Base-by-base conservation (phyloP, 352 stramenopile genomes). In the Phytophthora hibernalis region DNA sequence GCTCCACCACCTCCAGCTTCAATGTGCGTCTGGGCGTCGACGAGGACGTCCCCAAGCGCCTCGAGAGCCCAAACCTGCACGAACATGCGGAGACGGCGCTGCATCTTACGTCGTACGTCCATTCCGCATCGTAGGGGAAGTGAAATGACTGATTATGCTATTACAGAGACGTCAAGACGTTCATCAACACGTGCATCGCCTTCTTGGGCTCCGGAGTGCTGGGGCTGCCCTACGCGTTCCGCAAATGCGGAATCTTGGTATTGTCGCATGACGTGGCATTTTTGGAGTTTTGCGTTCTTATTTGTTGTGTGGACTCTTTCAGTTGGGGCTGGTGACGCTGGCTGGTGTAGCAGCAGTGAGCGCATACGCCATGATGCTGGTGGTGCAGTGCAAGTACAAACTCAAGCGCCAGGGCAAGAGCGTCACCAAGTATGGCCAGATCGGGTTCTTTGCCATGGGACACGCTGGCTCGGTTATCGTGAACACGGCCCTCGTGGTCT, bases 121-220 rank as follows among this genome's bases (percentile, higher is more conserved):
- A n/a, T 5, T 18, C 15, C 16, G 7, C 30, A 62, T 55, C 22
- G 11, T 37, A 54, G 5, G 24, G 7, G 28, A 45, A 30, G 43
- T 31, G 43, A 35, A 56, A 35, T 55, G 22, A 61, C 16, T 58
- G 51, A 52, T 61, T 45, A 43, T 47, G 58, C 35, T 30, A 54
- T 49, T 24, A 18, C 51, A 87, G 79, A 8, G 83, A 91, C 58
- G 40, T 76, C 13, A 83, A 83, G 49, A 87, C 74, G 42, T 93
- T 93, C 54, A 70, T 76, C n/a, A 93, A 93, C 58, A 85, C 79
- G 18, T 85, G 96, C 56, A 98, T 98, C 65, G 90, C 87, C 15
- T 98, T 98, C 76, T 79, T 98, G 0, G 93, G 93, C 21, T 96
- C 93, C 5, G 93, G 93, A 26, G 84, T 98, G 10, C 74, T 98